phyloP scores from a whole-genome alignment of 441 rosid species.

The Erodium texanum region DNA sequence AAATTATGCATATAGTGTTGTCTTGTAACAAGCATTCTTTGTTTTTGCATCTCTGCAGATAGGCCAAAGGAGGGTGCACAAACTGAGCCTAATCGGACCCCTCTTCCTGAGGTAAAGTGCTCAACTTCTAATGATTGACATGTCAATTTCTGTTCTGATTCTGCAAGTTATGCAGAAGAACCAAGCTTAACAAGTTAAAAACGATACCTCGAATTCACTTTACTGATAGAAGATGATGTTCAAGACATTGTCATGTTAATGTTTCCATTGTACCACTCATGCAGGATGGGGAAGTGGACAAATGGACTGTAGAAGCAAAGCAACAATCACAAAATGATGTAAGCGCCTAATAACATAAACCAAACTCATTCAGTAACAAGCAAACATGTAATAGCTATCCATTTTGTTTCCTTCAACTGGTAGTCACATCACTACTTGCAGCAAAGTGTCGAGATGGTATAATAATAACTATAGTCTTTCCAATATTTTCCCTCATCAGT shows the following conservation, averaged over 20 bases:
- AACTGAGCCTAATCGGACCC: conserved; percentile 13
- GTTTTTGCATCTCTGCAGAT: too few species aligned
- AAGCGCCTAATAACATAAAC: conserved; percentile 19
- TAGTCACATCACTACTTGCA: not conserved
- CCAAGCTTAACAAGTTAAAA: too few species aligned
- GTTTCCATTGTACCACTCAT: not conserved
- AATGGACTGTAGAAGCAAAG: conserved; percentile 26
- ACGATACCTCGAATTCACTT: not conserved
- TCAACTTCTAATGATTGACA: not conserved
- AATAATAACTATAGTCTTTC: too few species aligned
- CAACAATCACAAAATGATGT: conserved; percentile 46
- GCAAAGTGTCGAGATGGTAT: too few species aligned
- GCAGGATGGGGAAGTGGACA: conserved; percentile 35
- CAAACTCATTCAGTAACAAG: not conserved
- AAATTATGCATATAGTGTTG: too few species aligned
- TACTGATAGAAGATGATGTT: not conserved
- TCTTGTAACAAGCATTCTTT: too few species aligned
- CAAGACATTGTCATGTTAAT: not conserved
- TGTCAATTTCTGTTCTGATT: not conserved
- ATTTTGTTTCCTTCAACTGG: not conserved
- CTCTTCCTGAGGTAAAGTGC: conserved; percentile 24
- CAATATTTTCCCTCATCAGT: too few species aligned
- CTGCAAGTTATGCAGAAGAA: too few species aligned
- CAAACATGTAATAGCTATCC: not conserved
- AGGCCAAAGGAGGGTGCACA: too few species aligned